Percentiles rank a stretch among this genome's conserved stretches.
Conservation (phyloP, 1,139 yeast genomes). For the Kodamaea sp. region DNA sequence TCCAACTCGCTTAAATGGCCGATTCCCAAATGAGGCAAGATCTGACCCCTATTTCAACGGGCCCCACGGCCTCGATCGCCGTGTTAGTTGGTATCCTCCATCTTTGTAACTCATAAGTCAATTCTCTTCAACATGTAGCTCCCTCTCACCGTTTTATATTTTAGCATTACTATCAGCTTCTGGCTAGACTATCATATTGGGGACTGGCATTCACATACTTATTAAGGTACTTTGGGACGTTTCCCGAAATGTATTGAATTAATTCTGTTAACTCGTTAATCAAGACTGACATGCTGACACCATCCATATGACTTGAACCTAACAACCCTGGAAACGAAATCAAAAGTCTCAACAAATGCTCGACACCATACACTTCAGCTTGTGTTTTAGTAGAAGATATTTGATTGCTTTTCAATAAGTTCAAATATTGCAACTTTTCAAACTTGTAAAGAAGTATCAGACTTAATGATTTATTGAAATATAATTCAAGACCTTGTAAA, state of each 20-base stretch:
- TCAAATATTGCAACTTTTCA: conserved; percentile 79
- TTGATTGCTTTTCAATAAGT: conserved; percentile 37
- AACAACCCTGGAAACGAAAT: conserved; percentile 80
- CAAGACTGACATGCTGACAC: conserved; percentile 60
- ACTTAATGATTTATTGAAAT: conserved; percentile 77
- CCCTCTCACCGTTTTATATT: too few relatives aligned
- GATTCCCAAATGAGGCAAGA: too few relatives aligned
- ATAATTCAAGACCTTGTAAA: conserved; percentile 65
- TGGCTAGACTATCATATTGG: conserved; percentile 53
- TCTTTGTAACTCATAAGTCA: too few relatives aligned
- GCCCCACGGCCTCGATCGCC: too few relatives aligned
- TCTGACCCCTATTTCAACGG: too few relatives aligned
- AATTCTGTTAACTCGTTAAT: conserved; percentile 48
- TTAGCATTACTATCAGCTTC: conserved; percentile 12
- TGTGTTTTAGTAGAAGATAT: conserved; percentile 35
- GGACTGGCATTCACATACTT: conserved; percentile 61
- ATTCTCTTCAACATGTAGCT: too few relatives aligned
- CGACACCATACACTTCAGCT: conserved; percentile 68
- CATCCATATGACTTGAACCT: conserved; percentile 79
- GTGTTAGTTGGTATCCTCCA: too few relatives aligned
- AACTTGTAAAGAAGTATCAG: conserved; percentile 75
- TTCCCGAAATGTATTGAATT: conserved; percentile 53
- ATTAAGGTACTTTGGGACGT: conserved; percentile 46
- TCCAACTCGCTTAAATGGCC: too few relatives aligned
- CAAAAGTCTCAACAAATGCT: conserved; percentile 72